Percentiles rank a stretch among this genome's conserved stretches.
phyloP scores from a whole-genome alignment of 208 protist genomes.

The Porcisia hertigi region DNA sequence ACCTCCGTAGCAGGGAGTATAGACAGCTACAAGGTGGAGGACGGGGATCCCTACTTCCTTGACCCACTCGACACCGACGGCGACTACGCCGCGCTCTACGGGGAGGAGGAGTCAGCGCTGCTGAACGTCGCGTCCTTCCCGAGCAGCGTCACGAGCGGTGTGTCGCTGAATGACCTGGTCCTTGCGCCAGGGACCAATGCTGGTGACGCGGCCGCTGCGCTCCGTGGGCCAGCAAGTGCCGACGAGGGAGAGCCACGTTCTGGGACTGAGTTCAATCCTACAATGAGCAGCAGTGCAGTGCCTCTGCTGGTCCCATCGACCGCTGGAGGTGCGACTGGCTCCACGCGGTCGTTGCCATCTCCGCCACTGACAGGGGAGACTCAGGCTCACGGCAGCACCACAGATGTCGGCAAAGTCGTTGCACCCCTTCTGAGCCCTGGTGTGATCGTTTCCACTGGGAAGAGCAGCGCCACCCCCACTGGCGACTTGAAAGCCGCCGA shows the following conservation, averaged over 20 bases:
- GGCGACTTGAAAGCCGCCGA: not conserved
- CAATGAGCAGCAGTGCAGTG: not conserved
- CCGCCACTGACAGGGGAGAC: not conserved
- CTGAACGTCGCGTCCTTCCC: constrained; percentile 37
- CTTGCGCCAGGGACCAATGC: not conserved
- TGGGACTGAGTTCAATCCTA: not conserved
- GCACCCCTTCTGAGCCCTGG: constrained; percentile 2
- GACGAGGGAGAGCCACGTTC: not conserved
- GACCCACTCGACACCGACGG: constrained; percentile 39
- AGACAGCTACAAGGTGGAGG: constrained; percentile 38
- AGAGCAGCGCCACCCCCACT: not conserved
- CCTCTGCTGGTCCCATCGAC: not conserved
- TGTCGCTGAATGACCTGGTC: constrained; percentile 16
- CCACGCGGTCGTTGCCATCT: not conserved
- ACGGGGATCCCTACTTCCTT: constrained; percentile 48
- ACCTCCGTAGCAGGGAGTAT: constrained; percentile 18
- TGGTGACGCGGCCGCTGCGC: not conserved
- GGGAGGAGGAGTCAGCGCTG: constrained; percentile 25
- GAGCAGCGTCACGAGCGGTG: constrained; percentile 39
- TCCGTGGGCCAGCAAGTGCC: not conserved
- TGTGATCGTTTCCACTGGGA: not conserved
- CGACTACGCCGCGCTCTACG: constrained; percentile 33
- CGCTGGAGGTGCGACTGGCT: not conserved
- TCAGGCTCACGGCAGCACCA: not conserved
- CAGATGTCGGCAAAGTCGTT: constrained; percentile 24